phyloP scores from a whole-genome alignment of 768 basidiomycete species.

The Boletus reticuloceps region DNA sequence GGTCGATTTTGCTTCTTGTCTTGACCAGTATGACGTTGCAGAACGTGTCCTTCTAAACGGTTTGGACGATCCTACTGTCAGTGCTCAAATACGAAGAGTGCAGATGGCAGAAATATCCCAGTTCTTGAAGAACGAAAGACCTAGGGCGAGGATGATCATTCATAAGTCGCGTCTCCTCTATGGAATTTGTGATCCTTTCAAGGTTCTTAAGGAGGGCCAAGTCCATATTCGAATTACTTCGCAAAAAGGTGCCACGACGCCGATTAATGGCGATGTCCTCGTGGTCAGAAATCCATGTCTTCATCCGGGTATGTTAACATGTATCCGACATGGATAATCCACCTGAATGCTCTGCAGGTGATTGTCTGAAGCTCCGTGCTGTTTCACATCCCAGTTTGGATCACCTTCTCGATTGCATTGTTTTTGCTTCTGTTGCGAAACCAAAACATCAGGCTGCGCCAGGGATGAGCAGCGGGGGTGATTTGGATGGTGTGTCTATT shows the following conservation, averaged over 20 bases:
- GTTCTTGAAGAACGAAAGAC: constrained; percentile 52
- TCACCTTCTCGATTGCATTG: constrained; percentile 65
- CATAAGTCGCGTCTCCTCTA: constrained; percentile 61
- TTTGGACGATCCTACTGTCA: constrained; percentile 43
- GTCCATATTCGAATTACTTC: constrained; percentile 60
- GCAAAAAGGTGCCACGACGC: constrained; percentile 51
- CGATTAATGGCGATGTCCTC: constrained; percentile 59
- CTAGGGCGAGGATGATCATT: constrained; percentile 57
- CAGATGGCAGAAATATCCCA: constrained; percentile 52
- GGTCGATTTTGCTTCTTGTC: constrained; percentile 53
- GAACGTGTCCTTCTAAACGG: constrained; percentile 57
- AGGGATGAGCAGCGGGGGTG: constrained; percentile 69
- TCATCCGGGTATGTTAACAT: constrained; percentile 49
- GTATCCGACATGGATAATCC: not conserved
- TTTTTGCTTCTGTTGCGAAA: constrained; percentile 57
- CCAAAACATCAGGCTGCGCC: constrained; percentile 62
- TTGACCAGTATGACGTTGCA: constrained; percentile 47
- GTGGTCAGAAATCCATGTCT: constrained; percentile 69
- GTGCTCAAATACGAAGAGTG: constrained; percentile 37
- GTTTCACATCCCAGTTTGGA: constrained; percentile 47
- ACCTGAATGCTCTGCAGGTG: constrained; percentile 37
- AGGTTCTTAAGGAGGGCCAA: constrained; percentile 59
- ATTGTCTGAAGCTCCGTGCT: constrained; percentile 62
- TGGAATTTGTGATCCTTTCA: constrained; percentile 67
- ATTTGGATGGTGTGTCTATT: constrained; percentile 47